phyloP scores from a whole-genome alignment of 257 asterid genomes.

The Rhazya stricta region DNA sequence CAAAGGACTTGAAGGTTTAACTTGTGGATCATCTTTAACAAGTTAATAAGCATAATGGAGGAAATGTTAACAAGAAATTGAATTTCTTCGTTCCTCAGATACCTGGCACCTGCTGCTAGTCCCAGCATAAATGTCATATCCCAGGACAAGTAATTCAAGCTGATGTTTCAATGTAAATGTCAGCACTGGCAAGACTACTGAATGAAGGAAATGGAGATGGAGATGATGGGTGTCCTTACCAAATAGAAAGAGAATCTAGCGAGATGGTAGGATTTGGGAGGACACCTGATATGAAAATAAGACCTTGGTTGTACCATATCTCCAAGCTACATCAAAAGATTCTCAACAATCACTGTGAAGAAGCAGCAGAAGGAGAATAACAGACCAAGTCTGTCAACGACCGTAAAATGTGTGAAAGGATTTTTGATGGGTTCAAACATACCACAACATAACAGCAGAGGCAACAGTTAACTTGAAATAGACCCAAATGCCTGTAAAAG shows the following conservation, averaged over 20 bases:
- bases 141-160: conserved; percentile 38
- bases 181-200: not conserved
- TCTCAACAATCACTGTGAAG: not conserved
- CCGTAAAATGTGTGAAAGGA: not conserved
- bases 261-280: conserved; percentile 29
- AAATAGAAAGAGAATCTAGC: conserved; percentile 29
- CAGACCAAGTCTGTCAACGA: not conserved
- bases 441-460: conserved; percentile 33
- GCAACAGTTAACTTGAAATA: conserved; percentile 31
- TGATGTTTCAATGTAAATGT: conserved; percentile 5
- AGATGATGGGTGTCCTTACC: conserved; percentile 15
- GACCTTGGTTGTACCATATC: conserved; percentile 35
- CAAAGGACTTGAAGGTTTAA: not conserved
- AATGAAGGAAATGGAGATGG: not conserved
- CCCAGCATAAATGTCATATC: conserved; percentile 30
- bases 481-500: conserved; percentile 28
- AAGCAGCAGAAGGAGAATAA: not conserved
- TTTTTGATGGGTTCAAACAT: not conserved
- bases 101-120: conserved; percentile 29
- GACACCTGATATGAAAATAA: conserved; percentile 31
- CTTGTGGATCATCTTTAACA: not conserved
- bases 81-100: not conserved
- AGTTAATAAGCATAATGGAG: not conserved
- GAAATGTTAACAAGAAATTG: not conserved
- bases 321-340: conserved; percentile 25